Base-by-base conservation (phyloP, 495 filamentous ascomycete genomes). In the Aspergillus avenaceus region DNA sequence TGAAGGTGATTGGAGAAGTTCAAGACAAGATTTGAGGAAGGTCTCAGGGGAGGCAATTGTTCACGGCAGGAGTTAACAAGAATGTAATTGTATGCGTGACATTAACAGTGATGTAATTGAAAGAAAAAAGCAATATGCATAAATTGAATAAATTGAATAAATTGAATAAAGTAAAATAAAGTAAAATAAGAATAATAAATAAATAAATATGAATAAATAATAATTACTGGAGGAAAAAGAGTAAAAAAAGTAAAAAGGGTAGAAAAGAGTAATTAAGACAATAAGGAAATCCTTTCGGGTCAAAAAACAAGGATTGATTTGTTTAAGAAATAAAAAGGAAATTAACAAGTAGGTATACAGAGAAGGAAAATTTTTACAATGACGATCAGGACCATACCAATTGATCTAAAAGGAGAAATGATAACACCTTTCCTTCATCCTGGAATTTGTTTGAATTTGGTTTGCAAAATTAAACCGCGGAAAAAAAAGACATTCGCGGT, bases 21-120 rank as follows among this genome's bases (percentile, higher is more conserved):
- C n/a, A 29, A 29, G 31, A 53, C 5, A 13, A 31, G 24, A 47
- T 28, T 47, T 18, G 41, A 56, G 34, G 53, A 41, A 52, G 38
- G 45, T 29, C 27, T 40, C 32, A 4, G 19, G 40, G 9, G 16
- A n/a, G n/a, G n/a, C n/a, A n/a, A n/a, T n/a, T n/a, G 40, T 2
- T 23, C 40, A 25, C 40, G 12, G 12, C n/a, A 24, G 40, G 24
- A 4, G 21, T 7, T 19, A 6, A 42, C 22, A 13, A 43, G 23
- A 43, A 43, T 43, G 5, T 11, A 28, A 43, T 14, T 43, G 23
- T 43, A 23, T 8, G 41, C 13, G 12, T 27, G 23, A 18, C 41
- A 27, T 18, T 16, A 25, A 43, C 23, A 14, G 41, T 43, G 41
- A 43, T 27, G 23, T 43, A 27, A 43, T 27, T 12, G 23, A 8